Percentiles rank a stretch among this genome's conserved stretches.
Conservation (phyloP, 1,284 basidiomycete species). For the Puccinia novopanici region DNA sequence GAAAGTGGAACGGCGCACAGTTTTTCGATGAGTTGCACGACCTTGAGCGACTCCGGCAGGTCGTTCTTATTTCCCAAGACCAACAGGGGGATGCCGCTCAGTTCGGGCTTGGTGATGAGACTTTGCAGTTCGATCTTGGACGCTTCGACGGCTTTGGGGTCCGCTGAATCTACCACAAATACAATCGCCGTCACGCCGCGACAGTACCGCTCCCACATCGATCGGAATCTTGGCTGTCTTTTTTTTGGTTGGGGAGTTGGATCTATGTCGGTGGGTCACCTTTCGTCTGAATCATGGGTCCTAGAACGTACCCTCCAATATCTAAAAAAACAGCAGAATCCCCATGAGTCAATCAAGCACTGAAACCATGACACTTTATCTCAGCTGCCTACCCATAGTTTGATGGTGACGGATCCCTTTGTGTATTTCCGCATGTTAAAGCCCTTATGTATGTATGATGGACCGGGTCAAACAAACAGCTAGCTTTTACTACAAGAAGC, state of each 20-base stretch:
- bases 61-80: conserved; percentile 98
- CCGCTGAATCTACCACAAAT: conserved; percentile 86
- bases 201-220: conserved; percentile 88
- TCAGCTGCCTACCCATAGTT: conserved; percentile 53
- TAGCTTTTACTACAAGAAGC: not conserved
- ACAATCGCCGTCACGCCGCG: conserved; percentile 90
- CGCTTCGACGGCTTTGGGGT: conserved; percentile 78
- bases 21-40: conserved; percentile 80
- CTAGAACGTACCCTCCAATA: conserved; percentile 53
- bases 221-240: conserved; percentile 89
- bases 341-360: no score
- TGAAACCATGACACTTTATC: no score
- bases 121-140: conserved; percentile 88
- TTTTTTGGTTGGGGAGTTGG: conserved; percentile 8
- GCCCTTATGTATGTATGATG: conserved; percentile 40
- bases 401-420: conserved; percentile 57
- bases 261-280: not conserved
- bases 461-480: not conserved
- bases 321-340: conserved; percentile 50
- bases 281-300: no score
- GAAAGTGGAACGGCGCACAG: conserved; percentile 65
- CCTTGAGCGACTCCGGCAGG: conserved; percentile 72
- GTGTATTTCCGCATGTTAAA: conserved; percentile 57
- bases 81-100: conserved; percentile 79
- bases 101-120: conserved; percentile 72